These are phyloP conservation scores for Populus alba DNA, from an alignment of 345 rosid genomes.

Conservation along the genomic window DNA sequence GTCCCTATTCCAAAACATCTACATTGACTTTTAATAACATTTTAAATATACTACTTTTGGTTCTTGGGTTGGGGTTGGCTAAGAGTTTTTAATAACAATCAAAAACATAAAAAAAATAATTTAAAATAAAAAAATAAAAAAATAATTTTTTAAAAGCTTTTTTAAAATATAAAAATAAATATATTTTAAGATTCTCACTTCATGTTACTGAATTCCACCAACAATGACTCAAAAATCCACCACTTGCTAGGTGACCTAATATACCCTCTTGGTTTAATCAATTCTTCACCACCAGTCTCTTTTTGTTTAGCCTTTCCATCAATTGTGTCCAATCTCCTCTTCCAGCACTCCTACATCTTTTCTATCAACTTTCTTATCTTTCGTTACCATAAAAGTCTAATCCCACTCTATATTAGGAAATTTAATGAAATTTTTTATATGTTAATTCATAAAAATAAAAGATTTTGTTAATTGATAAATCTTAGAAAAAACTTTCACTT, in stretches of 20 bases:
- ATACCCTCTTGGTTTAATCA: constrained; percentile 26
- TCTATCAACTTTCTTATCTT: constrained; percentile 24
- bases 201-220: constrained; percentile 34
- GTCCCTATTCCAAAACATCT: constrained; percentile 22
- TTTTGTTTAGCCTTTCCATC: constrained; percentile 5
- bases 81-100: too few species aligned
- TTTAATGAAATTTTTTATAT: too few species aligned
- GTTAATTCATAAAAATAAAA: too few species aligned
- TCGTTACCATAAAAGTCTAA: constrained; percentile 19
- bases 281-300: constrained; percentile 17
- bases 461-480: too few species aligned
- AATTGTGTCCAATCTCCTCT: constrained; percentile 16
- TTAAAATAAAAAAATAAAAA: too few species aligned
- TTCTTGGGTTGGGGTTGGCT: too few species aligned
- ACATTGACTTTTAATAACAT: constrained; percentile 12
- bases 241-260: constrained; percentile 16
- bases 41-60: too few species aligned
- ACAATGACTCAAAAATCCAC: constrained; percentile 28
- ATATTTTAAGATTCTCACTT: constrained; percentile 18
- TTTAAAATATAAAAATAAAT: constrained; percentile 24
- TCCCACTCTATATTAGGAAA: constrained; percentile 11
- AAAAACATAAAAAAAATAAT: too few species aligned
- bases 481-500: too few species aligned
- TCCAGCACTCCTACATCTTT: constrained; percentile 17
- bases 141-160: too few species aligned